Percentiles rank a stretch among this genome's conserved stretches.
These are phyloP conservation scores for Hypholoma sublateritium DNA, from an alignment of 768 basidiomycete genomes.

Conservation along the genomic window DNA sequence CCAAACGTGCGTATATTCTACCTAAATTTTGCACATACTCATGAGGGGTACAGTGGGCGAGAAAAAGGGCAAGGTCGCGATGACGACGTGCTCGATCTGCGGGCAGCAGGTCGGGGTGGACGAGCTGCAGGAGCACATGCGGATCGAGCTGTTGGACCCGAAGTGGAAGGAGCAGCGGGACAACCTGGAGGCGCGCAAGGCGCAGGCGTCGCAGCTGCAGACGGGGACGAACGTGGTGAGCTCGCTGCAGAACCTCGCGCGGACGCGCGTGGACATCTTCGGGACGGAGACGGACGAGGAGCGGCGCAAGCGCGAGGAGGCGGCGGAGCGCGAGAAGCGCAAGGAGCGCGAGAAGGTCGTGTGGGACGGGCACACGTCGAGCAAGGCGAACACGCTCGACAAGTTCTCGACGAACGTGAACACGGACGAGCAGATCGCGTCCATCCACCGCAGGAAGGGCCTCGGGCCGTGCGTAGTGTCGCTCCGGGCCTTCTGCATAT, in stretches of 20 bases:
- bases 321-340: slow-evolving; percentile 76
- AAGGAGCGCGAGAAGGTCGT: slow-evolving; percentile 93
- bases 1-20: slow-evolving; percentile 65
- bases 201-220: slow-evolving; percentile 84
- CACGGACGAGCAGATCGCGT: slow-evolving; percentile 97
- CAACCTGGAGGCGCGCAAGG: slow-evolving; percentile 83
- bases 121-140: slow-evolving; percentile 96
- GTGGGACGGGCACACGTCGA: slow-evolving; percentile 98
- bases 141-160: slow-evolving; percentile 96
- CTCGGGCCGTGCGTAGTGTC: slow-evolving; percentile 69
- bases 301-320: slow-evolving; percentile 81
- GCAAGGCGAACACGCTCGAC: slow-evolving; percentile 88
- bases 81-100: slow-evolving; percentile 90
- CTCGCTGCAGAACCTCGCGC: slow-evolving; percentile 89
- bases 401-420: slow-evolving; percentile 93
- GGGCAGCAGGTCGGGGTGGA: slow-evolving; percentile 96
- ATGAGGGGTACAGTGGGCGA: slow-evolving; percentile 51
- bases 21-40: slow-evolving; percentile 1
- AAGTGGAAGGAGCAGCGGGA: slow-evolving; percentile 98
- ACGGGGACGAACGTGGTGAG: slow-evolving; percentile 92
- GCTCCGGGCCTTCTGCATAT: slow-evolving; percentile 7
- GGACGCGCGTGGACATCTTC: slow-evolving; percentile 97
- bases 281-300: slow-evolving; percentile 94
- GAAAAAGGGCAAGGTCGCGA: slow-evolving; percentile 63
- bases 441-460: slow-evolving; percentile 92